A percentile compares a stretch with the other conserved stretches of the same genome.
These are phyloP conservation scores for Plantago lanceolata DNA, from an alignment of 305 asterid genomes.

Conservation along the genomic window DNA sequence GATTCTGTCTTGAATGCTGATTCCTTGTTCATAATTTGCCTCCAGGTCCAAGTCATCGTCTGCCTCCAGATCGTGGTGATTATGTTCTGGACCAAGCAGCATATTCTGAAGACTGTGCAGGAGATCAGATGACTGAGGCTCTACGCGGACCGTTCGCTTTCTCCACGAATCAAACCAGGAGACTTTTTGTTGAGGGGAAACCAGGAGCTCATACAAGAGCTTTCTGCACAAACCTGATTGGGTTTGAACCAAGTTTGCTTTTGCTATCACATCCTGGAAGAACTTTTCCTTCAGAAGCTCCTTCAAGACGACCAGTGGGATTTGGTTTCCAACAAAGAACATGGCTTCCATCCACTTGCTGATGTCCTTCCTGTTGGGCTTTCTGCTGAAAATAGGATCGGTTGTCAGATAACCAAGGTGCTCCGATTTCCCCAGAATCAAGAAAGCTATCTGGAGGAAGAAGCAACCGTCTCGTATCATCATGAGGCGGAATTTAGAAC, in stretches of 20 bases:
- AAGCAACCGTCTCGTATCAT: conserved; percentile 36
- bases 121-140: conserved; percentile 20
- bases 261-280: conserved; percentile 12
- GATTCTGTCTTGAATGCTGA: not conserved
- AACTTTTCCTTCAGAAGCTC: conserved; percentile 20
- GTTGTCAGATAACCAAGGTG: conserved; percentile 1
- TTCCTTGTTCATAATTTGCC: conserved; percentile 18
- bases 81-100: conserved; percentile 9
- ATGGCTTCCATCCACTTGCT: conserved; percentile 25
- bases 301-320: conserved; percentile 27
- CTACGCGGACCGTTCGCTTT: not conserved
- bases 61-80: not conserved
- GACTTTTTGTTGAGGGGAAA: not conserved
- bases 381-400: conserved; percentile 5
- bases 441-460: conserved; percentile 27
- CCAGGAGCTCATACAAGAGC: conserved; percentile 22
- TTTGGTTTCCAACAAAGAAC: conserved; percentile 35
- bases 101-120: conserved; percentile 24
- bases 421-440: conserved; percentile 17
- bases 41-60: conserved; percentile 18
- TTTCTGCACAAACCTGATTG: conserved; percentile 12
- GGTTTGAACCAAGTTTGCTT: conserved; percentile 7
- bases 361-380: not conserved
- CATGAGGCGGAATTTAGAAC: conserved; percentile 23
- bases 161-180: too few relatives aligned